Evolutionary conservation across 2,329 filamentous ascomycete genomes (phyloP), one percentile per base, ranked within the genome.

Genomic region (Didymella sp.): DNA sequence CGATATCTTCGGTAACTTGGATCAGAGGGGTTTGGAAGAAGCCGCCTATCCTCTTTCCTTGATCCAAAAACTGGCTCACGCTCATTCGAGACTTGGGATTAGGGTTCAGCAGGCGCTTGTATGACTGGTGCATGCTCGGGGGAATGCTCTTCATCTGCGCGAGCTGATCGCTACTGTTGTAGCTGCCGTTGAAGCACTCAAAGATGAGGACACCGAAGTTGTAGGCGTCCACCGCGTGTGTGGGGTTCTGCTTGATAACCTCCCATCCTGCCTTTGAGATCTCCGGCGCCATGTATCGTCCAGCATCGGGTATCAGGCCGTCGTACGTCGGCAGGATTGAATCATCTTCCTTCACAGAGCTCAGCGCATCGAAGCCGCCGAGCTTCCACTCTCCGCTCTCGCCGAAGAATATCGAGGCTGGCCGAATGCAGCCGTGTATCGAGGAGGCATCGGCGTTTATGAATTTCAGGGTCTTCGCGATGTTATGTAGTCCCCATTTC

Each of bases 311-410:
- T 5, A 96, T 85, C 15, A 96, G 79, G 68, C 91, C 92, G 58
- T 93, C 94, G 72, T 93, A 96, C 47, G 86, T 95, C 73, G 96
- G 97, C 71, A 99, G 93, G 44, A 96, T 83, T 9, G 93, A 92
- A 67, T 98, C 92, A 60, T 98, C 93, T 55, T 98, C 95, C 70
- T 97, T 98, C 79, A 98, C 88, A 33, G 90, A 97, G 78, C 93
- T 98, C 57, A 98, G 77, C 5, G 96, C 85, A 65, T 99, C 95
- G 66, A 99, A 96, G 0, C 95, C 95, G 19, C 90, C 93, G 2
- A 99, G 80, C 72, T 96, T 98, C 95, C 95, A 99, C 78, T 99
- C 95, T 56, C 95, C 95, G 71, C 95, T 97, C 73, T 98, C 94
- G 59, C 92, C 92, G 4, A 91, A 95, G 76, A 93, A 99, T 62